A percentile compares a stretch with the other conserved stretches of the same genome.
Evolutionary conservation across 2,329 filamentous ascomycete genomes (phyloP).

Genomic region (Cladophialophora bantiana): DNA sequence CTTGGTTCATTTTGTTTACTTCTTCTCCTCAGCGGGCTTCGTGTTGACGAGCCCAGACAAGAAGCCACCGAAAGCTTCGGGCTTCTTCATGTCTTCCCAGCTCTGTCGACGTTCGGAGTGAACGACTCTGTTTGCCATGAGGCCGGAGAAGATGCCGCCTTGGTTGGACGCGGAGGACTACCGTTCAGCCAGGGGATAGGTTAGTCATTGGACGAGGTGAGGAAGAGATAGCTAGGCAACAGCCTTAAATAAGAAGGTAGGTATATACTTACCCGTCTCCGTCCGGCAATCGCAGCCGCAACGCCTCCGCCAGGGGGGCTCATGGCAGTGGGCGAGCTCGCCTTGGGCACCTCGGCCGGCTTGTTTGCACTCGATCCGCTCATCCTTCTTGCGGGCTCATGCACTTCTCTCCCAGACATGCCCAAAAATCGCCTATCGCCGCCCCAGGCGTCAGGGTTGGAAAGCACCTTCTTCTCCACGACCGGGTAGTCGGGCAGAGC

Average conservation of each 20-base stretch:
- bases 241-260: no score
- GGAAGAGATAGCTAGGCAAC: background rate
- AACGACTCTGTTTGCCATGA: conserved; percentile 30
- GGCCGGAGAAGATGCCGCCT: conserved; percentile 36
- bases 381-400: conserved; percentile 25
- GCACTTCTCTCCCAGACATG: conserved; percentile 25
- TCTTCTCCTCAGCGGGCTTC: conserved; percentile 33
- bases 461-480: conserved; percentile 20
- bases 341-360: conserved; percentile 46
- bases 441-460: conserved; percentile 30
- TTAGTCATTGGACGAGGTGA: background rate
- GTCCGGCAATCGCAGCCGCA: conserved; percentile 32
- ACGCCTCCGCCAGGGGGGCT: conserved; percentile 79
- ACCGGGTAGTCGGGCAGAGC: conserved; percentile 13
- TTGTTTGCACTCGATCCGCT: conserved; percentile 26
- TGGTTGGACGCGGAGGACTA: conserved; percentile 36
- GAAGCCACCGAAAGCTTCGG: conserved; percentile 26
- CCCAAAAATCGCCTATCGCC: conserved; percentile 34
- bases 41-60: conserved; percentile 25
- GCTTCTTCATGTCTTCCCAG: conserved; percentile 35
- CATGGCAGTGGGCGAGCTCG: conserved; percentile 81
- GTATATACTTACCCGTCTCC: conserved; percentile 31
- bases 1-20: conserved; percentile 16
- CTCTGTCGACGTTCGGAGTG: conserved; percentile 30
- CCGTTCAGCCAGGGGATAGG: background rate